Percentiles rank a stretch among this genome's conserved stretches.
These are phyloP conservation scores for Leccinum pallidistipes DNA, from an alignment of 1,284 basidiomycete species.

Conservation along the genomic window DNA sequence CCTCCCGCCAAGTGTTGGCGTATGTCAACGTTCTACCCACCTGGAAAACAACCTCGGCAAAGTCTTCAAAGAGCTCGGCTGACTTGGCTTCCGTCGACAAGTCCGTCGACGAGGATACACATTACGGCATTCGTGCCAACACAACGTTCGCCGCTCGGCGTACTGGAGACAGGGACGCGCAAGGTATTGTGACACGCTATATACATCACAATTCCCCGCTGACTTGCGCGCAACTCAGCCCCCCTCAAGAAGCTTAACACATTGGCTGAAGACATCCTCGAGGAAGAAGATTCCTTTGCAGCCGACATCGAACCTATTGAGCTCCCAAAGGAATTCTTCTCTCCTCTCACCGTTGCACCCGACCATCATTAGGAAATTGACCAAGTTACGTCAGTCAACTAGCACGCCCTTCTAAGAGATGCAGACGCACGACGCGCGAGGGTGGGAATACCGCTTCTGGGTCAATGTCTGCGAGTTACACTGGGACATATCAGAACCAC, in stretches of 20 bases:
- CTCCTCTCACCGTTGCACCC: slow-evolving; percentile 55
- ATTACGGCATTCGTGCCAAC: slow-evolving; percentile 29
- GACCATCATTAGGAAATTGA: slow-evolving; percentile 65
- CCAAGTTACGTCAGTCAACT: slow-evolving; percentile 65
- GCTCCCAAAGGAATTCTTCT: slow-evolving; percentile 68
- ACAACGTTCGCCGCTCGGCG: slow-evolving; percentile 52
- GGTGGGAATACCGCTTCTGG: slow-evolving; percentile 40
- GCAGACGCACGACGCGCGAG: slow-evolving; percentile 43
- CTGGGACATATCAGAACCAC: slow-evolving; percentile 66
- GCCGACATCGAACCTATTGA: slow-evolving; percentile 58
- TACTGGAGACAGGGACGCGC: slow-evolving; percentile 74
- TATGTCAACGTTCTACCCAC: slow-evolving; percentile 57
- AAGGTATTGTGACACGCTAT: slow-evolving; percentile 45
- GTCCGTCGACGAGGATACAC: slow-evolving; percentile 47
- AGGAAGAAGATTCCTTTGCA: slow-evolving; percentile 81
- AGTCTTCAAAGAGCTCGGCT: slow-evolving; percentile 29
- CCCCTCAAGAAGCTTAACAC: slow-evolving; percentile 73
- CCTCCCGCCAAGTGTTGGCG: slow-evolving; percentile 45
- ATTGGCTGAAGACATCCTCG: slow-evolving; percentile 83
- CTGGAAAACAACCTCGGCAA: slow-evolving; percentile 44
- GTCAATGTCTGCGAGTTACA: slow-evolving; percentile 48
- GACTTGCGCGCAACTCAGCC: slow-evolving; percentile 38
- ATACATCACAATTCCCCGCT: not conserved
- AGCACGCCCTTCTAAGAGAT: slow-evolving; percentile 60
- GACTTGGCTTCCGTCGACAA: slow-evolving; percentile 43